Evolutionary conservation across 1,139 yeast genomes (phyloP).

Genomic region (Kodamaea ohmeri): DNA sequence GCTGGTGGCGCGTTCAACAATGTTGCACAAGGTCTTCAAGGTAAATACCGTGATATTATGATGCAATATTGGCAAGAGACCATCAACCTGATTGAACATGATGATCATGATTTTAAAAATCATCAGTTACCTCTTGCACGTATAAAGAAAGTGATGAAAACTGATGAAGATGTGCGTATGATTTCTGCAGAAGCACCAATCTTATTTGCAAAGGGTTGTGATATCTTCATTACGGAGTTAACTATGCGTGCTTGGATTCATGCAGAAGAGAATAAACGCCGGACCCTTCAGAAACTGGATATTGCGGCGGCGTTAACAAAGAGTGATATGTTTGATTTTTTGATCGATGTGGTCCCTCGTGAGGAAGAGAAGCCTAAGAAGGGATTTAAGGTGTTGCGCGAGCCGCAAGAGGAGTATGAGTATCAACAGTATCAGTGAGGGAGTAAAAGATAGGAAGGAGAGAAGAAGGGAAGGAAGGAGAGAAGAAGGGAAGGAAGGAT

Average conservation of each 20-base stretch:
- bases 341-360: conserved; percentile 93
- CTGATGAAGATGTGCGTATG: conserved; percentile 97
- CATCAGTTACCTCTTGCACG: conserved; percentile 94
- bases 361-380: conserved; percentile 62
- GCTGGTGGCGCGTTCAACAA: conserved; percentile 79
- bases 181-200: conserved; percentile 98
- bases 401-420: conserved; percentile 4
- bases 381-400: conserved; percentile 7
- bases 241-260: conserved; percentile 99
- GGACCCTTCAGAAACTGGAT: conserved; percentile 91
- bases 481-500: background rate
- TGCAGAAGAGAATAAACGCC: conserved; percentile 91
- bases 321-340: conserved; percentile 94
- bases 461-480: background rate
- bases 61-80: conserved; percentile 97
- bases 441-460: background rate
- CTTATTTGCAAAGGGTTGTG: conserved; percentile 95
- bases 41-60: conserved; percentile 82
- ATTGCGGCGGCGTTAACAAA: conserved; percentile 94
- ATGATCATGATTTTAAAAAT: conserved; percentile 86
- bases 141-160: conserved; percentile 94
- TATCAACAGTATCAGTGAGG: conserved; percentile 1
- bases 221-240: conserved; percentile 89
- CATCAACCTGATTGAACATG: conserved; percentile 85
- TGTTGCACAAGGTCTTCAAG: conserved; percentile 89